Evolutionary conservation across 75 land plant genomes (phyloP).

Genomic region (Isoetes taiwanensis): DNA sequence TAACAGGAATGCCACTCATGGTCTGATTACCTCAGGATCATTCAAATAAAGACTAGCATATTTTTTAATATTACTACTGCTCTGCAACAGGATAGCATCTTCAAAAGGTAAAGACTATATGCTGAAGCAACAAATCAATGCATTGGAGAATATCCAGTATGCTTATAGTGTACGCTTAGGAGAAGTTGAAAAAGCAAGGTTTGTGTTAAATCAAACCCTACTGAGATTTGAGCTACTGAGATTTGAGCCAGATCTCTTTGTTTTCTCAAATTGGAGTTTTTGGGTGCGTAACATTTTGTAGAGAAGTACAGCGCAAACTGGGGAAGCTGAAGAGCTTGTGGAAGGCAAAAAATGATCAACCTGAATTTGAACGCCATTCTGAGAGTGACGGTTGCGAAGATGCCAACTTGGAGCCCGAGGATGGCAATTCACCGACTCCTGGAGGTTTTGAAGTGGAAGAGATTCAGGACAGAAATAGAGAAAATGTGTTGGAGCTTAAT

Average conservation of each 20-base stretch:
- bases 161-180: slow-evolving; percentile 82
- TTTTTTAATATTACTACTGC: not conserved
- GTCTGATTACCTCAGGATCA: not conserved
- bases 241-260: too few relatives aligned
- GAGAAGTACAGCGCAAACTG: slow-evolving; percentile 47
- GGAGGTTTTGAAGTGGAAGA: not conserved
- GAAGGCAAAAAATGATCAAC: slow-evolving; percentile 16
- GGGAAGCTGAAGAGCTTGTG: slow-evolving; percentile 29
- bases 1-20: not conserved
- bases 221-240: too few relatives aligned
- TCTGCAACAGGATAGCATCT: slow-evolving; percentile 47
- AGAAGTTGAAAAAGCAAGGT: slow-evolving; percentile 75
- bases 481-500: not conserved
- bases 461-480: not conserved
- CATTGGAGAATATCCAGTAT: slow-evolving; percentile 90
- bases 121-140: slow-evolving; percentile 44
- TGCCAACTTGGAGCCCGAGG: slow-evolving; percentile 9
- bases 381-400: slow-evolving; percentile 77
- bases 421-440: not conserved
- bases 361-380: slow-evolving; percentile 41
- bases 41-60: not conserved
- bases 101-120: slow-evolving; percentile 32
- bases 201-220: too few relatives aligned
- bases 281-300: too few relatives aligned
- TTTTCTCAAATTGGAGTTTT: too few relatives aligned